Evolutionary conservation across 2,329 filamentous ascomycete species (phyloP).

Genomic region (Emergomyces orientalis): DNA sequence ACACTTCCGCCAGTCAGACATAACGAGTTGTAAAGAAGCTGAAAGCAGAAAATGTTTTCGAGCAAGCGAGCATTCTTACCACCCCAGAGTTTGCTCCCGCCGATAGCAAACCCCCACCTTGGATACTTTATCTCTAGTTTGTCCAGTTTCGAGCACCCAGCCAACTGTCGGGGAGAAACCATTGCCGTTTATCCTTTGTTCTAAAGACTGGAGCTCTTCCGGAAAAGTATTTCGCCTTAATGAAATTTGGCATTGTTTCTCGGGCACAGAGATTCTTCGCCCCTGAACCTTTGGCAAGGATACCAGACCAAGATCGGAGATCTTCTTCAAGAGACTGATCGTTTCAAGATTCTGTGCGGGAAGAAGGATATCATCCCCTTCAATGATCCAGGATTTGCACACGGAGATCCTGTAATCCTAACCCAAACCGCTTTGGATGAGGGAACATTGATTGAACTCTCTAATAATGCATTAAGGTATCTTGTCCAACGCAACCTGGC

Average conservation of each 20-base stretch:
- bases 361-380: neutral
- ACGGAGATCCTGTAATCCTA: neutral
- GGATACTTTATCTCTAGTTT: neutral
- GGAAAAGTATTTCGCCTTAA: neutral
- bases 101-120: neutral
- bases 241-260: neutral
- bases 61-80: neutral
- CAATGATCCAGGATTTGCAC: neutral
- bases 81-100: neutral
- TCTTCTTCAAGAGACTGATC: neutral
- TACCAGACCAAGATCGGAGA: neutral
- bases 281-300: neutral
- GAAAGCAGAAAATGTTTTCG: neutral
- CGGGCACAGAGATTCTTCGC: neutral
- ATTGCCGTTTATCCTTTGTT: neutral
- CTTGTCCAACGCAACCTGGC: neutral
- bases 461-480: neutral
- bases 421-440: neutral
- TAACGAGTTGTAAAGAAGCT: neutral
- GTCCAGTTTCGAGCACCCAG: neutral
- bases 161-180: neutral
- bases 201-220: neutral
- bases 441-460: neutral
- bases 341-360: neutral
- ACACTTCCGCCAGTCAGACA: neutral